Evolutionary conservation across 352 stramenopile genomes (phyloP), one percentile per base, ranked within the genome.

Genomic region (Phytopythium cucurbitacearum): DNA sequence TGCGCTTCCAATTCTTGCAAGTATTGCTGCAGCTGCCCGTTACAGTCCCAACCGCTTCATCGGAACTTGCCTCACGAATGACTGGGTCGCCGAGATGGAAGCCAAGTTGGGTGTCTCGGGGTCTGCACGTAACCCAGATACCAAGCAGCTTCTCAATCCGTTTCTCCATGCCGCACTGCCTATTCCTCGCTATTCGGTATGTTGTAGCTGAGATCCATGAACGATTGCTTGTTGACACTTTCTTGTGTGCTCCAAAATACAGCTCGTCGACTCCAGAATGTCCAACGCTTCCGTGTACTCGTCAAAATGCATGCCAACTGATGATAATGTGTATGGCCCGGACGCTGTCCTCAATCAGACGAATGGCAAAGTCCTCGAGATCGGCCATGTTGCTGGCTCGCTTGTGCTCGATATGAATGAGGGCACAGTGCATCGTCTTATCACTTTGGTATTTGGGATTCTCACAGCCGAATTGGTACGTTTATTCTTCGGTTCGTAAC

Each of bases 41-140:
- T 37, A 44, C 21, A 15, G 35, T 0, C 68, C 62, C 5, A 79
- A 76, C 55, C 57, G 62, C 35, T 79, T 76, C n/a, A 57, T 76
- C 0, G 69, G 69, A 10, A 64, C 54, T 11, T 80, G 66, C 48
- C 48, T 80, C 34, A 59, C 59, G 3, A 51, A 71, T 3, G 55
- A 60, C 3, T 76, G 69, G 66, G 64, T 74, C 12, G 21, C 44
- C n/a, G 38, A 15, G 0, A 36, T 59, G 42, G 59, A 64, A 41
- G 6, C 28, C 0, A 4, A 51, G 16, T 46, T 67, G 3, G 50
- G 41, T 0, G 32, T 67, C 1, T 55, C 43, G 0, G 42, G 50
- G 0, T 56, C 9, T 3, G 58, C 47, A 10, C 40, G 58, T 7
- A 47, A 71, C n/a, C 44, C 33, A 8, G 32, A 39, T 1, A 58